phyloP scores from a whole-genome alignment of 495 filamentous ascomycete genomes.

The Xylaria castorea region DNA sequence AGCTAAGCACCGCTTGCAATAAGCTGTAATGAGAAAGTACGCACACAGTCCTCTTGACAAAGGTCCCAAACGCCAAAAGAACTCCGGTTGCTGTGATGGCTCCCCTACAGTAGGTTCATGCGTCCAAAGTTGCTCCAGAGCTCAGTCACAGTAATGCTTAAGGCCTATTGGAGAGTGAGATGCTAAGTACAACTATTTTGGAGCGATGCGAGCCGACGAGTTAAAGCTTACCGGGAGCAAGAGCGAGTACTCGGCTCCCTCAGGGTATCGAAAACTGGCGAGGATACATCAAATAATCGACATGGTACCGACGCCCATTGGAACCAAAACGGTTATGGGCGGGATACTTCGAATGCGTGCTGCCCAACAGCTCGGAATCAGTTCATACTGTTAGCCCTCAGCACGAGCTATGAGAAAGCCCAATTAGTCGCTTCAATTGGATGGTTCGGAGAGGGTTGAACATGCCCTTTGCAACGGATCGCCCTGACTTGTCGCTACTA shows the following conservation, averaged over 20 bases:
- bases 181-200: conserved; percentile 19
- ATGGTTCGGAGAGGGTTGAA: conserved; percentile 52
- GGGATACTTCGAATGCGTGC: conserved; percentile 4
- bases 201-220: conserved; percentile 27
- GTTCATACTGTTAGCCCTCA: conserved; percentile 54
- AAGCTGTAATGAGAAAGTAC: conserved; percentile 15
- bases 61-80: conserved; percentile 42
- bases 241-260: conserved; percentile 15
- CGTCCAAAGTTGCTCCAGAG: conserved; percentile 12
- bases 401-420: conserved; percentile 46
- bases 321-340: not conserved
- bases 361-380: conserved; percentile 11
- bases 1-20: conserved; percentile 8
- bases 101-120: conserved; percentile 23
- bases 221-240: conserved; percentile 18
- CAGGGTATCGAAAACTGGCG: conserved; percentile 30
- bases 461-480: conserved; percentile 78
- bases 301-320: conserved; percentile 1
- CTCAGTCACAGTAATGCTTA: conserved; percentile 34
- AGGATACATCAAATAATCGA: conserved; percentile 25
- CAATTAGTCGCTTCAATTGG: conserved; percentile 42
- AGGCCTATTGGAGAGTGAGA: conserved; percentile 35
- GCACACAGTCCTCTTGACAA: conserved; percentile 29
- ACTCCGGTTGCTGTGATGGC: conserved; percentile 37
- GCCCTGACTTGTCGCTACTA: conserved; percentile 65